Evolutionary conservation across 345 rosid species (phyloP), one percentile per base, ranked within the genome.

Genomic region (Sonneratia caseolaris): DNA sequence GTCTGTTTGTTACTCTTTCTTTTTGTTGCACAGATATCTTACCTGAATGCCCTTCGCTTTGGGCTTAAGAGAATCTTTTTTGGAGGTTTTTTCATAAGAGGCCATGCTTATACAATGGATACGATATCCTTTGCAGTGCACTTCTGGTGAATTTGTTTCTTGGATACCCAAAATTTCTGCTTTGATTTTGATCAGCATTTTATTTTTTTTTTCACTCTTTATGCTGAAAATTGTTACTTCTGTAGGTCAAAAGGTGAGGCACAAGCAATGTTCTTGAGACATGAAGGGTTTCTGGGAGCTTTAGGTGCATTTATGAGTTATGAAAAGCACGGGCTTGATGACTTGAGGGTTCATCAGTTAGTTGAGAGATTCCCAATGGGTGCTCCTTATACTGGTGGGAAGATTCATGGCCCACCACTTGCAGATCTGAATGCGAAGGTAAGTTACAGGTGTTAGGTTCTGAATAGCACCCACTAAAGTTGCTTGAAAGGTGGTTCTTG

Each of bases 321-420:
- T 71, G 97, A 90, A 78, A 96, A 90, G 85, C 99, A 96, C 24
- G 98, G 98, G 53, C 87, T 96, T 69, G 99, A 96, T 87, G 96
- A 96, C 83, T 83, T 96, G 81, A 88, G 86, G 97, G 97, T 89
- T 40, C 98, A 96, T 88, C 99, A 96, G 66, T 84, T 95, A 79
- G 99, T 95, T 79, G 99, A 95, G 85, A 89, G 99, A 86, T 95
- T 95, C 76, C 99, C 99, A 42, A 92, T 95, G 98, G 99, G 98
- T 83, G 99, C 99, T 75, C 97, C 99, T 49, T 95, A 92, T 73
- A 92, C 88, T 21, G 99, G 98, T 76, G 99, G 99, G 83, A 86
- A 85, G 75, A 87, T 95, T 82, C 99, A 95, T 64, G 99, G 99
- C 37, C 99, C 99, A 4, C 94, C 99, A 2, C 96, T 92, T 11